Evolutionary conservation across 257 asterid species (phyloP).

Genomic region (Lavandula angustifolia): DNA sequence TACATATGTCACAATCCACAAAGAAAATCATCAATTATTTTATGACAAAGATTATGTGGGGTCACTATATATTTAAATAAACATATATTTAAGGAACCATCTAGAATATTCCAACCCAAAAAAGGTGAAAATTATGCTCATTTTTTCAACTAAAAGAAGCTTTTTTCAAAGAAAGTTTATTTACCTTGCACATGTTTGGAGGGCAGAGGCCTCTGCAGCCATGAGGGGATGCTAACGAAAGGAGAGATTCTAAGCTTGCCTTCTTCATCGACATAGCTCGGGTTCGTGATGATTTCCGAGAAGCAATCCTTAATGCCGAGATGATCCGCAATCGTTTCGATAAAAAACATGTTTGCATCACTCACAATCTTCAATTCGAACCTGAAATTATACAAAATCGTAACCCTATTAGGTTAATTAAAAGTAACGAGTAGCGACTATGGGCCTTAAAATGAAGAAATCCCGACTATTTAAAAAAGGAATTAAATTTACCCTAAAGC

Average conservation of each 20-base stretch:
- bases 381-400: slow-evolving; percentile 28
- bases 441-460: background rate
- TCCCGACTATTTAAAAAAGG: too few species aligned
- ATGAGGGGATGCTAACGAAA: slow-evolving; percentile 56
- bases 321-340: slow-evolving; percentile 74
- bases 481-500: slow-evolving; percentile 53
- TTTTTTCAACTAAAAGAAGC: background rate
- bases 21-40: background rate
- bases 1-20: slow-evolving; percentile 23
- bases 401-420: background rate
- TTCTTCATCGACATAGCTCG: slow-evolving; percentile 58
- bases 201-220: slow-evolving; percentile 62
- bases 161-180: background rate
- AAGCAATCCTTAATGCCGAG: slow-evolving; percentile 60
- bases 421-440: background rate
- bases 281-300: slow-evolving; percentile 71
- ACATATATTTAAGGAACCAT: background rate
- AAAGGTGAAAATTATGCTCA: background rate
- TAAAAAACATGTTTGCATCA: slow-evolving; percentile 77
- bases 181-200: slow-evolving; percentile 87
- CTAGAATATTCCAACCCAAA: slow-evolving; percentile 19
- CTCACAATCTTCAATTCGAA: slow-evolving; percentile 89
- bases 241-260: slow-evolving; percentile 75
- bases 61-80: background rate
- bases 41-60: slow-evolving; percentile 32